Base-by-base conservation (phyloP, 2,329 filamentous ascomycete species). In the Coleophoma cylindrospora region DNA sequence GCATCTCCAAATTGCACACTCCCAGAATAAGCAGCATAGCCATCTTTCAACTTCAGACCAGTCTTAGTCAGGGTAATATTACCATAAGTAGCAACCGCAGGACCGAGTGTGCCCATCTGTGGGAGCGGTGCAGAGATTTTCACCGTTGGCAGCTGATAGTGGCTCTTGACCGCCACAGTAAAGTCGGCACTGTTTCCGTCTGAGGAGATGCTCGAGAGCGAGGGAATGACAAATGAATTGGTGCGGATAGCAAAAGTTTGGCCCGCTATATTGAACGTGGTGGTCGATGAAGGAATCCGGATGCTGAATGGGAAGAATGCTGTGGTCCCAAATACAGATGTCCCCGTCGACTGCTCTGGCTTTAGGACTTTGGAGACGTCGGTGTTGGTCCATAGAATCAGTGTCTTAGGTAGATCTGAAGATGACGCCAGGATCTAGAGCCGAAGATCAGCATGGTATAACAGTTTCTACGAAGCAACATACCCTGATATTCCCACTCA, bases 401-500 rank as follows among this genome's bases (percentile, higher is more conserved):
- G 15, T 12, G 15, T 38, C 11, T 38, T 27, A 7, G 27, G 27
- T 8, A 3, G 27, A 27, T 27, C 27, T 5, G 27, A 19, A 19
- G 19, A 27, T 27, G 27, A 7, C 7, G 27, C 27, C 27, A 27
- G 9, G 9, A 27, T 27, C 27, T 27, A 27, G 27, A 27, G 27
- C 27, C 6, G 3, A 27, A 7, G 2, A 27, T 27, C 27, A 27
- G 9, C 27, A 27, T 10, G 9, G 2, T 5, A 7, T 10, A 10
- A 2, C 27, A 27, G 27, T 27, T 10, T 27, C 27, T 5, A 27
- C 3, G 27, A 10, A 27, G 27, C 2, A 12, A 19, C 52, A 40
- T 52, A 61, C 59, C 38, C 57, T 48, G 19, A 61, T 56, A 22
- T 44, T 49, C 1, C 59, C 57, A 4, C 45, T 53, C n/a, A 61